Evolutionary conservation across 2,329 filamentous ascomycete species (phyloP).

Genomic region (Cordyceps tenuipes): DNA sequence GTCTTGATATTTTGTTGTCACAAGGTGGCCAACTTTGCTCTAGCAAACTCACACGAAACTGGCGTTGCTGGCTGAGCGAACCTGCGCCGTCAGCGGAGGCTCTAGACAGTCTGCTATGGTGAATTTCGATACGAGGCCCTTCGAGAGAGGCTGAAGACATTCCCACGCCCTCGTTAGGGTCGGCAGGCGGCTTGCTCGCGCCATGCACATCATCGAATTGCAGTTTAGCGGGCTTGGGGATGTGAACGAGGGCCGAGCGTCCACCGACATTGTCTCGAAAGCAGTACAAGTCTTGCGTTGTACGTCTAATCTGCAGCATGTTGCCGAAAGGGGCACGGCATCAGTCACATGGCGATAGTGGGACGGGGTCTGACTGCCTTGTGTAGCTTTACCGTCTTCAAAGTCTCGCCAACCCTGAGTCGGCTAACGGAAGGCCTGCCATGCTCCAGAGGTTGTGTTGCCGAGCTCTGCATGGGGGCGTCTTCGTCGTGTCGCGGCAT

Average conservation of each 20-base stretch:
- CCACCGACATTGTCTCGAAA: constrained; percentile 7
- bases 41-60: not conserved
- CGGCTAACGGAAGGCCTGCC: not conserved
- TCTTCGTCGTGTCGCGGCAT: not conserved
- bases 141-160: not conserved
- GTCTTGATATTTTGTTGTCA: not conserved
- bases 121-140: not conserved
- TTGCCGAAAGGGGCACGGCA: not conserved
- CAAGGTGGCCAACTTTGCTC: not conserved
- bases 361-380: not conserved
- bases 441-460: not conserved
- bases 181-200: not conserved
- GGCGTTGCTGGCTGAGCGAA: not conserved
- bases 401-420: constrained; percentile 7
- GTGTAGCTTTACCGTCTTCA: constrained; percentile 7
- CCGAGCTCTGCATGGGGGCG: not conserved
- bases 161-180: not conserved
- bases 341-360: not conserved
- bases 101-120: not conserved
- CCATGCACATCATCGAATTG: not conserved
- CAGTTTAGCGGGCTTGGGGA: not conserved
- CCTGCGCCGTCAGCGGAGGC: not conserved
- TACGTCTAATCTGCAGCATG: constrained; percentile 3
- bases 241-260: constrained; percentile 8
- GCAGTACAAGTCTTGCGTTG: constrained; percentile 6